Percentiles rank a stretch among this genome's conserved stretches.
Conservation (phyloP, 139 green algal species). For the Chlorella sp. region DNA sequence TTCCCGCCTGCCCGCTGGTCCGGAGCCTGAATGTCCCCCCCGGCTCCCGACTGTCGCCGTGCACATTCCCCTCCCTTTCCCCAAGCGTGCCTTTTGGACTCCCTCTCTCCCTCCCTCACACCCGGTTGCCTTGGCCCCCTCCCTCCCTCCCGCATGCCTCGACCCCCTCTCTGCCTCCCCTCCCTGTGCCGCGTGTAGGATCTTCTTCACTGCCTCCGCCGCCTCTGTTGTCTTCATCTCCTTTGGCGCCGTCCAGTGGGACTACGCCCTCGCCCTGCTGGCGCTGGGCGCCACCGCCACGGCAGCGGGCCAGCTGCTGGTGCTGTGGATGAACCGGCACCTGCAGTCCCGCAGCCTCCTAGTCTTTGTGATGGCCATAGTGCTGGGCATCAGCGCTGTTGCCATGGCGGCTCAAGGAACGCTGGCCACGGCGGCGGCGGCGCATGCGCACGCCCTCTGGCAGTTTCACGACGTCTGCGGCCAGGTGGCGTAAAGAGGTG, state of each 20-base stretch:
- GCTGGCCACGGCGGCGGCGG: neutral
- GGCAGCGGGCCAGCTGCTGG: slow-evolving; percentile 46
- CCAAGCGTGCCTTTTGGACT: neutral
- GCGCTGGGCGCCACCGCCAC: slow-evolving; percentile 53
- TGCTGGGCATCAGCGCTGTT: slow-evolving; percentile 31
- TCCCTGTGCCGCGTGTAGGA: neutral
- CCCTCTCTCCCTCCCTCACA: neutral
- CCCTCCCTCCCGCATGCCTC: neutral
- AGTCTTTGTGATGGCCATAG: slow-evolving; percentile 44
- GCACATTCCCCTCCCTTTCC: neutral
- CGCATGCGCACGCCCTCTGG: neutral
- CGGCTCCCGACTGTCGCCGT: neutral
- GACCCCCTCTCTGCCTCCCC: too few species aligned
- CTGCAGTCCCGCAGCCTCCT: slow-evolving; percentile 30
- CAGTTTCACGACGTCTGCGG: slow-evolving; percentile 20
- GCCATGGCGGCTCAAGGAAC: slow-evolving; percentile 15
- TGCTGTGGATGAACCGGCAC: slow-evolving; percentile 16
- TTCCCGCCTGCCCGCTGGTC: neutral
- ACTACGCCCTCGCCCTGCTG: slow-evolving; percentile 52
- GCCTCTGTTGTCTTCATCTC: slow-evolving; percentile 65
- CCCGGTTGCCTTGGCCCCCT: neutral
- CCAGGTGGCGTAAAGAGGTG: neutral
- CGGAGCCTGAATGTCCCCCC: neutral
- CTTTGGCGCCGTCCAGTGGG: slow-evolving; percentile 51
- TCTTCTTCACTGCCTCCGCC: slow-evolving; percentile 58